Evolutionary conservation across 2,329 filamentous ascomycete genomes (phyloP).

Genomic region (Epichloe aotearoae): DNA sequence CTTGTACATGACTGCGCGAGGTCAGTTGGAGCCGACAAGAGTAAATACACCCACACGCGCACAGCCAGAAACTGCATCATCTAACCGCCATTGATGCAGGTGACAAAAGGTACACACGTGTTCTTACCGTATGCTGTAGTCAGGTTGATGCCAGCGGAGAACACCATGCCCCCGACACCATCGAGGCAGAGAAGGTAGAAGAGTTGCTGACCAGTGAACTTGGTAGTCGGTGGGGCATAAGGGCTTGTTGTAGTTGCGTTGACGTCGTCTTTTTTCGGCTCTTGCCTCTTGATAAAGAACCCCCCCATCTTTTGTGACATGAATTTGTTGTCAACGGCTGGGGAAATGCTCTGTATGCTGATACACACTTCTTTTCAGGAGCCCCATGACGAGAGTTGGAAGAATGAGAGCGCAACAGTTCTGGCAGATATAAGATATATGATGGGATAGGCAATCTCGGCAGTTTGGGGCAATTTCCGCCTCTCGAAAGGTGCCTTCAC

Average conservation of each 20-base stretch:
- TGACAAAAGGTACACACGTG: not conserved
- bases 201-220: not conserved
- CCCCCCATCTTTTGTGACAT: not conserved
- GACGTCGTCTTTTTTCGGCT: not conserved
- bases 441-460: too few species aligned
- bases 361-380: too few species aligned
- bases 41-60: too few species aligned
- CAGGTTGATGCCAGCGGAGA: not conserved
- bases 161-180: not conserved
- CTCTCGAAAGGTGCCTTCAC: too few species aligned
- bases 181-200: not conserved
- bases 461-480: too few species aligned
- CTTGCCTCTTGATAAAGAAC: not conserved
- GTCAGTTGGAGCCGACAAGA: not conserved
- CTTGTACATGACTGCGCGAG: not conserved
- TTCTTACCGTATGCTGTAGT: not conserved
- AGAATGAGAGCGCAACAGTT: too few species aligned
- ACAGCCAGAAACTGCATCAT: too few species aligned
- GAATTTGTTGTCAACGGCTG: too few species aligned
- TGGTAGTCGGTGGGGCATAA: not conserved
- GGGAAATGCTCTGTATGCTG: too few species aligned
- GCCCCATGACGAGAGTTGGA: too few species aligned
- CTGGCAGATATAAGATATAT: too few species aligned
- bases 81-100: not conserved
- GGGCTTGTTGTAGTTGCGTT: not conserved